These are phyloP conservation scores for Hypoxylon cercidicola DNA, from an alignment of 495 filamentous ascomycete species.

Conservation along the genomic window DNA sequence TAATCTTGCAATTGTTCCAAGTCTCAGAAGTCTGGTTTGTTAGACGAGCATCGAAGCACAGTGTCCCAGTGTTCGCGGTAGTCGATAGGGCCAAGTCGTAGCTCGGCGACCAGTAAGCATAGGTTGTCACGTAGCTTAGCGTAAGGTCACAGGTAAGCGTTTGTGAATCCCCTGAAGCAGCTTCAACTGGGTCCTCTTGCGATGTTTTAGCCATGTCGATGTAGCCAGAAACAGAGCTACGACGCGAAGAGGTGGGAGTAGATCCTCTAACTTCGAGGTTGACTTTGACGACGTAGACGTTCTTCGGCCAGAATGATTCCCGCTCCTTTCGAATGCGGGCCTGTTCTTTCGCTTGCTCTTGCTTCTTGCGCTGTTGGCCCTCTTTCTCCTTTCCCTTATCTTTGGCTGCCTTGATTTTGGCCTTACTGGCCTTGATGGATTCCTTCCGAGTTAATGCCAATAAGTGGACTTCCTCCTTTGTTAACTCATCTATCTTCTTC, in stretches of 20 bases:
- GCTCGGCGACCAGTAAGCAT: constrained; percentile 70
- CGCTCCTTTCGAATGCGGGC: constrained; percentile 62
- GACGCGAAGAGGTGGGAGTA: constrained; percentile 66
- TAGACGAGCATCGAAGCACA: constrained; percentile 73
- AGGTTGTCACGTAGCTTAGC: constrained; percentile 71
- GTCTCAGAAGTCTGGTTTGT: constrained; percentile 73
- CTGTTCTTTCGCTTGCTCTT: constrained; percentile 60
- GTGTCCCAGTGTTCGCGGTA: constrained; percentile 59
- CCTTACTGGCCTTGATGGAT: constrained; percentile 37
- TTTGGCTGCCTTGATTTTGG: constrained; percentile 45
- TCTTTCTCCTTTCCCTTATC: constrained; percentile 51
- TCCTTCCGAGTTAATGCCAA: constrained; percentile 38
- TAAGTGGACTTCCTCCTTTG: not conserved
- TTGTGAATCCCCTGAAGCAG: constrained; percentile 34
- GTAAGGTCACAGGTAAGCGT: constrained; percentile 58
- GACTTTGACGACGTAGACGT: constrained; percentile 66
- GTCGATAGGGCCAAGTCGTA: constrained; percentile 74
- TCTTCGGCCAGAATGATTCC: constrained; percentile 66
- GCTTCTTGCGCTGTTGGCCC: constrained; percentile 53
- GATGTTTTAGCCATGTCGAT: constrained; percentile 46
- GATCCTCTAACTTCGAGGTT: constrained; percentile 63
- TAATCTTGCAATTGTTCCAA: constrained; percentile 72
- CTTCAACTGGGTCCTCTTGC: constrained; percentile 33
- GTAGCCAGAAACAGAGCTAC: constrained; percentile 60
- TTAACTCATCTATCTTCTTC: not conserved